Evolutionary conservation across 1,284 basidiomycete species (phyloP), one percentile per base, ranked within the genome.

Genomic region (Trichosporon sp.): DNA sequence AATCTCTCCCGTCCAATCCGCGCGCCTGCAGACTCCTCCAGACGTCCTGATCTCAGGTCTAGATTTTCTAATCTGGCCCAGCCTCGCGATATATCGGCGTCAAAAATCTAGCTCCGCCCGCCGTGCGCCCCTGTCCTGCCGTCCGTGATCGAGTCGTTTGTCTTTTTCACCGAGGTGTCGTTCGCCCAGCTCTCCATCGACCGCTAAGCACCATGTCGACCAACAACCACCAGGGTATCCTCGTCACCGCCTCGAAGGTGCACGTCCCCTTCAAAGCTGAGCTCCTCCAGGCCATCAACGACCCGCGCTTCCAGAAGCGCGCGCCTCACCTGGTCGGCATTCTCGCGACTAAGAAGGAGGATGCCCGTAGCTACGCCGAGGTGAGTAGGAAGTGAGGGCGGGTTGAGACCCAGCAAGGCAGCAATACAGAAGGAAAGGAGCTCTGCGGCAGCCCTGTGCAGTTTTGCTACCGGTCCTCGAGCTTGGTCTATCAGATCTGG

Each of bases 301-400:
- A 71, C 10, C 71, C 74, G 2, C 73, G 79, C 48, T 83, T 84
- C 71, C 71, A 72, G 12, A 71, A 72, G 16, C 74, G 77, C 54
- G 72, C 80, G 1, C 93, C 94, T 4, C 93, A 91, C 79, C 88
- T 99, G 31, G 91, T 98, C 69, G 96, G 96, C 8, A 97, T 98
- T 77, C 88, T 99, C 32, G 91, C 93, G 0, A 97, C 94, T 1
- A 89, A 90, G 0, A 91, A 91, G 65, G 90, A 90, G 2, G 95
- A 96, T 1, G 96, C 94, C 79, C 90, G 89, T 78, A 91, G 89
- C 74, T 99, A 99, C 80, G 93, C 96, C 16, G 92, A 96, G 77
- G 83, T 83, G 68, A 69, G 81, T 76, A 5, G 56, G 63, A 19
- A 19, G 7, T 8, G 63, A 38, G 16, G 14, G 26, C 2, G 8